A percentile compares a stretch with the other conserved stretches of the same genome.
These are phyloP conservation scores for Heliamphora pulchella DNA, from an alignment of 179 eudicot genomes.

Conservation along the genomic window DNA sequence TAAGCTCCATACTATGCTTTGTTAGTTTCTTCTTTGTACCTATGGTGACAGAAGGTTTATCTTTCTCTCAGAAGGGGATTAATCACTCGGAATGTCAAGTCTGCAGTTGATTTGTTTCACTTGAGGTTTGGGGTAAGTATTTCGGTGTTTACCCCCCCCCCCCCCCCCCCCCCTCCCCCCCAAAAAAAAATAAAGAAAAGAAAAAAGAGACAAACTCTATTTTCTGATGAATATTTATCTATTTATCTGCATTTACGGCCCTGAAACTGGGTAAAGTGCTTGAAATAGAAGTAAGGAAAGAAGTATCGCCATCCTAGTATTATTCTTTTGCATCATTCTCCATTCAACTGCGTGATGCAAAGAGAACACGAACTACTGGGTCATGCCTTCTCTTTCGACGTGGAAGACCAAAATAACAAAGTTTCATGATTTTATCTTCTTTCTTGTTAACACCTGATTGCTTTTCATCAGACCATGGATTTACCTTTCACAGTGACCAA, in stretches of 20 bases:
- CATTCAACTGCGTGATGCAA: too few relatives aligned
- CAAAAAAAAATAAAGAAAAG: too few relatives aligned
- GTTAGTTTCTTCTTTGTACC: conserved; percentile 4
- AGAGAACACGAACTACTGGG: background rate
- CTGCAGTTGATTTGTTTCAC: conserved; percentile 84
- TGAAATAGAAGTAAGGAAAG: background rate
- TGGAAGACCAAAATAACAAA: background rate
- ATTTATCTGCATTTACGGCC: too few relatives aligned
- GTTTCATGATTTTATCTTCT: background rate
- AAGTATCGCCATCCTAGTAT: background rate
- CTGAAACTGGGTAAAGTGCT: background rate
- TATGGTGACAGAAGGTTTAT: conserved; percentile 19
- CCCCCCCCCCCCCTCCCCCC: too few relatives aligned
- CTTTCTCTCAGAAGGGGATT: conserved; percentile 69
- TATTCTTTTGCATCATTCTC: background rate
- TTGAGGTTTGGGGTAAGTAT: conserved; percentile 68
- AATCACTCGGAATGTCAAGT: conserved; percentile 91
- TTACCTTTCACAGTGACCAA: too few relatives aligned
- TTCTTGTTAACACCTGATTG: background rate
- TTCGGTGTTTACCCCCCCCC: background rate
- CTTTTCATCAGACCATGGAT: too few relatives aligned
- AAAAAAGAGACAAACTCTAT: background rate
- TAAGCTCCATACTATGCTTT: background rate
- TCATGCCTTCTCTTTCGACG: background rate
- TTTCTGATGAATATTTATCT: background rate